phyloP scores from a whole-genome alignment of 1,139 yeast species.

The Lodderomyces elongisporus region DNA sequence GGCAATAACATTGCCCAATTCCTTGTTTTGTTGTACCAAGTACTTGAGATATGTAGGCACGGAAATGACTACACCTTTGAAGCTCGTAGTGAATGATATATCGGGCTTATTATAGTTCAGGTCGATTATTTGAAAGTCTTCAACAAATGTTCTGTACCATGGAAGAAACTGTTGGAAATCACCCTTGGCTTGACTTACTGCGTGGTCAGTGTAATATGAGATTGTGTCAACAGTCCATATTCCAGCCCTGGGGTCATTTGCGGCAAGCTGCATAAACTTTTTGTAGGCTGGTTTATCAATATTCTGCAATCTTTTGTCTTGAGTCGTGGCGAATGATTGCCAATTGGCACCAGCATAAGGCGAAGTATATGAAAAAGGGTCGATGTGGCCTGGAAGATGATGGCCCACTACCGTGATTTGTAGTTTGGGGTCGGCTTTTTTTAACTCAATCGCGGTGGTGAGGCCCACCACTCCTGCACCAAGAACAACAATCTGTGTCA shows the following conservation, averaged over 20 bases:
- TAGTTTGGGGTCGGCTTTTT: constrained; percentile 16
- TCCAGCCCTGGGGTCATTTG: constrained; percentile 41
- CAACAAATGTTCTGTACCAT: constrained; percentile 43
- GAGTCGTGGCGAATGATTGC: constrained; percentile 39
- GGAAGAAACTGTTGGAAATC: constrained; percentile 24
- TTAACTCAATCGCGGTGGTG: constrained; percentile 34
- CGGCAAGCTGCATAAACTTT: constrained; percentile 36
- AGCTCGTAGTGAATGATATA: constrained; percentile 35
- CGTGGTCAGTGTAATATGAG: constrained; percentile 24
- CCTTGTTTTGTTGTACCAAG: constrained; percentile 34
- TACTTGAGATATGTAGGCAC: constrained; percentile 47
- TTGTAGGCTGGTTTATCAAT: constrained; percentile 39
- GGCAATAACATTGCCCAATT: constrained; percentile 30
- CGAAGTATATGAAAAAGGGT: constrained; percentile 32
- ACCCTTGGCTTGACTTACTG: constrained; percentile 8
- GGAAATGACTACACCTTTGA: constrained; percentile 45
- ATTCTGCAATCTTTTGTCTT: constrained; percentile 28
- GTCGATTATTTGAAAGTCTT: constrained; percentile 26
- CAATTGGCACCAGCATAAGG: constrained; percentile 46
- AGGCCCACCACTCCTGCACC: constrained; percentile 42
- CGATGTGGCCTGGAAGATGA: constrained; percentile 37
- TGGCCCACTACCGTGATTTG: constrained; percentile 30
- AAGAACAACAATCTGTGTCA: constrained; percentile 22
- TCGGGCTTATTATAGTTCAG: constrained; percentile 30
- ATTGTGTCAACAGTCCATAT: constrained; percentile 31